Evolutionary conservation across 78 protist genomes (phyloP).

Genomic region (Dictyostelium brefeldianum): DNA sequence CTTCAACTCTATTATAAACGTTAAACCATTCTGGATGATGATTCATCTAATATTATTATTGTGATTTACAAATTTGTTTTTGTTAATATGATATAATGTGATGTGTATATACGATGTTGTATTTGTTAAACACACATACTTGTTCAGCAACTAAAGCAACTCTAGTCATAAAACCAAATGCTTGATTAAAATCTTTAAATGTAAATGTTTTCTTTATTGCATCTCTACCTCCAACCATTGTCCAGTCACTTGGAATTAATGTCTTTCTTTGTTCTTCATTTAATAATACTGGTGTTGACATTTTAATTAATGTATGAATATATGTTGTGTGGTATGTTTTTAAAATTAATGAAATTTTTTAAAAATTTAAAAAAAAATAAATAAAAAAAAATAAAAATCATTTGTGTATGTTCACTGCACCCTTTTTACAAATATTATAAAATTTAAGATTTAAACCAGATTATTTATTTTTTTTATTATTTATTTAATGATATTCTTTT

Average conservation of each 20-base stretch:
- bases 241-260: constrained; percentile 61
- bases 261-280: constrained; percentile 63
- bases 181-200: constrained; percentile 91
- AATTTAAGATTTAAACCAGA: too few species aligned
- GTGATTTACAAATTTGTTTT: too few species aligned
- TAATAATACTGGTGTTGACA: constrained; percentile 48
- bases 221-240: constrained; percentile 87
- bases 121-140: constrained; percentile 45
- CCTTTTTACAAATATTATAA: too few species aligned
- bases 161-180: constrained; percentile 91
- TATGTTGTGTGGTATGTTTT: too few species aligned
- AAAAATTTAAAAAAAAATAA: constrained; percentile 10
- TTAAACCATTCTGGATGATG: constrained; percentile 98
- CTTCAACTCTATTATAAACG: constrained; percentile 94
- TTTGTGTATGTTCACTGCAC: too few species aligned
- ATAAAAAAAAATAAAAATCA: too few species aligned
- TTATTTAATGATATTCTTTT: background rate
- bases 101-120: too few species aligned
- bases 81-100: too few species aligned
- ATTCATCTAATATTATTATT: constrained; percentile 72
- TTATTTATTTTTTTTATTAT: background rate
- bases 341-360: background rate
- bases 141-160: constrained; percentile 88
- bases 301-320: background rate
- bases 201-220: constrained; percentile 87